A percentile compares a stretch with the other conserved stretches of the same genome.
Evolutionary conservation across 768 basidiomycete species (phyloP).

Genomic region (Suillus weaverae): DNA sequence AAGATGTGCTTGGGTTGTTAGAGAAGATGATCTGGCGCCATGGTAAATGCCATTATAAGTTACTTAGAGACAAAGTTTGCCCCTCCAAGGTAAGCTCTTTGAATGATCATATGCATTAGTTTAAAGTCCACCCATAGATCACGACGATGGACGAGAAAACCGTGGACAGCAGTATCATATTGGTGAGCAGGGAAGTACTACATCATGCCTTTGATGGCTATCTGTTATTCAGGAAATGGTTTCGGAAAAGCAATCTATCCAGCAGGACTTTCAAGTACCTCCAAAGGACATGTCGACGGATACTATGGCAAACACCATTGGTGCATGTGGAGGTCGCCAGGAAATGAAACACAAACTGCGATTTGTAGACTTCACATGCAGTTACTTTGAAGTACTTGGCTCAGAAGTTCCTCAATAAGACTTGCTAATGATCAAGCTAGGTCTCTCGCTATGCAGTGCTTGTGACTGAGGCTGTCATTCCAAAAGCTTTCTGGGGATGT

Average conservation of each 20-base stretch:
- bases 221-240: constrained; percentile 60
- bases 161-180: constrained; percentile 62
- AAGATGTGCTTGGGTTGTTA: constrained; percentile 49
- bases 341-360: constrained; percentile 60
- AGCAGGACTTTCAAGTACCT: constrained; percentile 53
- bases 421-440: constrained; percentile 35
- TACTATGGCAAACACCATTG: constrained; percentile 46
- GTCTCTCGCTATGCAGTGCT: constrained; percentile 67
- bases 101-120: neutral
- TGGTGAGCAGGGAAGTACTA: constrained; percentile 41
- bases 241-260: constrained; percentile 59
- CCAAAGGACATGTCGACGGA: too few relatives aligned
- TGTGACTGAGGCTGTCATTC: constrained; percentile 70
- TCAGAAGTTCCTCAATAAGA: neutral
- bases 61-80: constrained; percentile 64
- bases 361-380: constrained; percentile 78
- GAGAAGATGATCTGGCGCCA: constrained; percentile 70
- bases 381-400: constrained; percentile 54
- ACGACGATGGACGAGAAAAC: constrained; percentile 36
- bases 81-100: constrained; percentile 66
- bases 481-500: constrained; percentile 78
- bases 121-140: constrained; percentile 33
- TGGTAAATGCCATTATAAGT: constrained; percentile 65
- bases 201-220: neutral
- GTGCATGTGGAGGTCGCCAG: constrained; percentile 44